A percentile compares a stretch with the other conserved stretches of the same genome.
phyloP scores from a whole-genome alignment of 2,329 filamentous ascomycete genomes.

The Fusarium sp. region DNA sequence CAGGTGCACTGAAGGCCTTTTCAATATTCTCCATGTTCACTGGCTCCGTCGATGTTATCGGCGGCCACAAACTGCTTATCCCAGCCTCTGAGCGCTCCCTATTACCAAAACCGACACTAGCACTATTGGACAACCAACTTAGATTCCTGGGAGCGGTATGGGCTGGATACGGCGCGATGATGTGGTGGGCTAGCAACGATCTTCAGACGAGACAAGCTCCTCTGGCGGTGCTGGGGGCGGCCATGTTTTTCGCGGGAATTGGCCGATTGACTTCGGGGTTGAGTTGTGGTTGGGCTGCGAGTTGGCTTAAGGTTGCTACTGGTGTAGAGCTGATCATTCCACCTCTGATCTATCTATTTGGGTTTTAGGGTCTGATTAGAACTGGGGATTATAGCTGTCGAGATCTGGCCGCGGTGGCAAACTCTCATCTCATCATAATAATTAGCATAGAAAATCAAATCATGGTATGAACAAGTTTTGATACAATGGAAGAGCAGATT shows the following conservation, averaged over 20 bases:
- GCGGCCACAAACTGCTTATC: slow-evolving; percentile 6
- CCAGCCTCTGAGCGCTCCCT: slow-evolving; percentile 1
- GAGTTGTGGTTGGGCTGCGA: slow-evolving; percentile 8
- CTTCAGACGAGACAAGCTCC: background rate
- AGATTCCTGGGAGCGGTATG: slow-evolving; percentile 13
- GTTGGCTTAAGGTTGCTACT: slow-evolving; percentile 13
- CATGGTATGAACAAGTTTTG: too few relatives aligned
- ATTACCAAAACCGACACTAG: slow-evolving; percentile 1
- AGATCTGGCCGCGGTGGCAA: too few relatives aligned
- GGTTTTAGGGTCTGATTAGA: too few relatives aligned
- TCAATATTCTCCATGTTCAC: slow-evolving; percentile 13
- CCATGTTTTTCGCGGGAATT: slow-evolving; percentile 3
- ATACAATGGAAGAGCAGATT: too few relatives aligned
- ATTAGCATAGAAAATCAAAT: too few relatives aligned
- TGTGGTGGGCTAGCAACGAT: slow-evolving; percentile 11
- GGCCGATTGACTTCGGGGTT: background rate
- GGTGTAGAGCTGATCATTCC: background rate
- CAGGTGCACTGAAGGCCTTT: slow-evolving; percentile 2
- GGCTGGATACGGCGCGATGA: slow-evolving; percentile 5
- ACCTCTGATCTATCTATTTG: slow-evolving; percentile 7
- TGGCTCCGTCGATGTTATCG: background rate
- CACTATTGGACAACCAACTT: slow-evolving; percentile 11
- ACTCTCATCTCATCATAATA: too few relatives aligned
- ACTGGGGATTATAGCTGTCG: too few relatives aligned
- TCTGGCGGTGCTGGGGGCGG: background rate